Evolutionary conservation across 225 moss, liverwort and hornwort species (phyloP).

Genomic region (Lunularia cruciata): DNA sequence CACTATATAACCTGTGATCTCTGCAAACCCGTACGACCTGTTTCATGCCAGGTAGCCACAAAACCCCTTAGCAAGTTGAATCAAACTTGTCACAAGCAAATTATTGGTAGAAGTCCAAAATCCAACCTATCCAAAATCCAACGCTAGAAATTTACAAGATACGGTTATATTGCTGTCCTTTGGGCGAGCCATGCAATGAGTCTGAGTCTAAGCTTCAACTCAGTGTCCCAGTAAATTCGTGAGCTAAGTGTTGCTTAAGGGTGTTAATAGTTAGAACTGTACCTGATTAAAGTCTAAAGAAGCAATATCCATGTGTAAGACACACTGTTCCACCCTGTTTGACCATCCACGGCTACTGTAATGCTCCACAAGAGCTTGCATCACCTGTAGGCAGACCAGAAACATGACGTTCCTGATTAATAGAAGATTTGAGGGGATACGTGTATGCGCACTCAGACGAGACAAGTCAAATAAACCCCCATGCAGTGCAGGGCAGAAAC

Average conservation of each 20-base stretch:
- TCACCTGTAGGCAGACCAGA: constrained; percentile 55
- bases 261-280: constrained; percentile 9
- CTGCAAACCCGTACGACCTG: constrained; percentile 97
- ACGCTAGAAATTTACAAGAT: no score
- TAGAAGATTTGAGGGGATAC: neutral
- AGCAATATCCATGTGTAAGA: constrained; percentile 96
- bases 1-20: constrained; percentile 96
- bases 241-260: no score
- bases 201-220: no score
- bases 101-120: no score
- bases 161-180: no score
- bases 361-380: constrained; percentile 99
- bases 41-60: neutral
- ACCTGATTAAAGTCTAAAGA: constrained; percentile 99
- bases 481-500: constrained; percentile 1
- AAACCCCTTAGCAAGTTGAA: neutral
- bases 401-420: neutral
- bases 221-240: no score
- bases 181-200: no score
- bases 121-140: no score
- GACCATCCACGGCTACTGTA: constrained; percentile 94
- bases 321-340: constrained; percentile 98
- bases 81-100: no score
- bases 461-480: neutral
- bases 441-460: neutral